Evolutionary conservation across 2,329 filamentous ascomycete species (phyloP), one percentile per base, ranked within the genome.

Genomic region (Colletotrichum abscissum): DNA sequence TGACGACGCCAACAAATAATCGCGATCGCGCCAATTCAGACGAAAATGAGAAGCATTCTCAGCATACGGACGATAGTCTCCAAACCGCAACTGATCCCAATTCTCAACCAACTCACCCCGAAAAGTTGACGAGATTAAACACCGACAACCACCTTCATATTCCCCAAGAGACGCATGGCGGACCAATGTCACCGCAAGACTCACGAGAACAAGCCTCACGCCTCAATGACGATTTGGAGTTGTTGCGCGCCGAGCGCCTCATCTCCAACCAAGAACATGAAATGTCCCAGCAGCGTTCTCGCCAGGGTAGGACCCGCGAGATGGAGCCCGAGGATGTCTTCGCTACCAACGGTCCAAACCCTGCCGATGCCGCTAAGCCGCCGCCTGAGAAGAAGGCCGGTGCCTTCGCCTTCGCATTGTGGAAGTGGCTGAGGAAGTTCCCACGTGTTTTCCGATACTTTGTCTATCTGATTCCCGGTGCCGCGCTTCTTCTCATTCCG

Each of bases 391-490:
- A 77, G 63, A 67, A 74, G 59, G 67, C 75, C 67, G 73, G 75
- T n/a, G 80, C 80, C 5, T 76, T 78, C 58, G 77, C 81, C 8
- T 79, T 75, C 65, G 78, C 76, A 67, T 72, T 88, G 14, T 87
- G 86, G 83, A 75, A 79, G 42, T 84, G 83, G 74, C 77, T 88
- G 28, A 84, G 82, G 69, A 87, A 86, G 74, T 88, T 88, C 59
- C 87, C 87, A 33, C 86, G 87, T 6, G 83, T 86, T 26, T 76
- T 88, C 65, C 84, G 87, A 54, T 89, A 88, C 73, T 75, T 86
- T 46, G 76, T 88, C 52, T 89, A 89, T 73, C 78, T 87, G 33
- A 78, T 87, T 7, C 87, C 87, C 0, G 83, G 85, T 3, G 87
- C 81, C 8, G 78, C 81, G 19, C 62, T 88, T 11, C 81, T 89